Percentiles rank a stretch among this genome's conserved stretches.
These are phyloP conservation scores for Saccharomycopsis javanensis DNA, from an alignment of 805 yeast species.

Conservation along the genomic window DNA sequence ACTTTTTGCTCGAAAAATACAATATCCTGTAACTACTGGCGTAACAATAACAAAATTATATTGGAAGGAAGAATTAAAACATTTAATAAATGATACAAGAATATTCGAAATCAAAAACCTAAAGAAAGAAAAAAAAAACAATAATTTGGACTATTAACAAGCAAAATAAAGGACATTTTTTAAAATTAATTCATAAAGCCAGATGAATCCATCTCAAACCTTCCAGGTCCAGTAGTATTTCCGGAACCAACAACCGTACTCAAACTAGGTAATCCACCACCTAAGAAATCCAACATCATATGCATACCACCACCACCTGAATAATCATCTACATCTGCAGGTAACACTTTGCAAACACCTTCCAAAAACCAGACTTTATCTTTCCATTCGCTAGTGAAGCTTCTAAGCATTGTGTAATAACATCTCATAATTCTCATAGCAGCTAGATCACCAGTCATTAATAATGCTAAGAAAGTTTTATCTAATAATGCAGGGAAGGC, in stretches of 20 bases:
- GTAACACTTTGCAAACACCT: slow-evolving; percentile 80
- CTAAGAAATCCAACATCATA: slow-evolving; percentile 81
- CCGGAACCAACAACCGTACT: slow-evolving; percentile 24
- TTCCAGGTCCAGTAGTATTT: neutral
- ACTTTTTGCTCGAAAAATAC: too few species aligned
- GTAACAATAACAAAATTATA: neutral
- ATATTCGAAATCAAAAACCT: neutral
- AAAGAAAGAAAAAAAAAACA: neutral
- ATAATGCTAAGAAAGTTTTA: slow-evolving; percentile 60
- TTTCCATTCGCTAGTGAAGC: slow-evolving; percentile 78
- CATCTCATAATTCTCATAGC: slow-evolving; percentile 90
- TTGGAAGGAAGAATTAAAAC: neutral
- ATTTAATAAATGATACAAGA: neutral
- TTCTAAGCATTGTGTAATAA: slow-evolving; percentile 71
- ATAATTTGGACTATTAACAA: neutral
- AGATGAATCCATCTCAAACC: slow-evolving; percentile 3
- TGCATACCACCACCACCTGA: slow-evolving; percentile 90
- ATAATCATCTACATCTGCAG: slow-evolving; percentile 85
- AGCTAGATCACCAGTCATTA: slow-evolving; percentile 75
- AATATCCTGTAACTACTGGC: too few species aligned
- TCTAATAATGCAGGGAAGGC: slow-evolving; percentile 91
- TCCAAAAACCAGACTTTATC: slow-evolving; percentile 90
- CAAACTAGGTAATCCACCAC: slow-evolving; percentile 51
- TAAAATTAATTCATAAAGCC: slow-evolving; percentile 6
- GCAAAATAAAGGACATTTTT: neutral